Percentiles rank a stretch among this genome's conserved stretches.
Evolutionary conservation across 148 eudicot genomes (phyloP).

Genomic region (Spergularia marina): DNA sequence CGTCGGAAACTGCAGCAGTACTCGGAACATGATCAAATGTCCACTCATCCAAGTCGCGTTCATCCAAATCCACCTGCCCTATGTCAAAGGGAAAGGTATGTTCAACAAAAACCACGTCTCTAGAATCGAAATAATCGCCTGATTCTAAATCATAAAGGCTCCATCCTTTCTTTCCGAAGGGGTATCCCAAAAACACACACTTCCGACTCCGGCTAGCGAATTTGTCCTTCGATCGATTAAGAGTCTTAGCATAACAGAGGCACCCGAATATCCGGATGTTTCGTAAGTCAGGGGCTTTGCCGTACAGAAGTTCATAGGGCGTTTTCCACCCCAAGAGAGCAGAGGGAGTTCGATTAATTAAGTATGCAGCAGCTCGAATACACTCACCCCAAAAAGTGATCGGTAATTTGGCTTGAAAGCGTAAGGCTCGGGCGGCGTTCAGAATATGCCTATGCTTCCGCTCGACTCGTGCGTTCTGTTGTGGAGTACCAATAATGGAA

Average conservation of each 20-base stretch:
- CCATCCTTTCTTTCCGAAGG: slow-evolving; percentile 1
- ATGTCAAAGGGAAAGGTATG: too few species aligned
- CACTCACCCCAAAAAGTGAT: background rate
- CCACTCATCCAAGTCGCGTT: too few species aligned
- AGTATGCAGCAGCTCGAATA: background rate
- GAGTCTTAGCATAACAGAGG: background rate
- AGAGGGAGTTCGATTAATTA: background rate
- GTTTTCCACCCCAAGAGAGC: background rate
- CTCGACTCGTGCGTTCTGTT: background rate
- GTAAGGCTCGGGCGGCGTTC: background rate
- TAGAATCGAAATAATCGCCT: too few species aligned
- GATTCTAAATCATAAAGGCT: background rate
- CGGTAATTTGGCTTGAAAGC: background rate
- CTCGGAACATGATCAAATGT: too few species aligned
- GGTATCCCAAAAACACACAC: background rate
- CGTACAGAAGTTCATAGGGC: background rate
- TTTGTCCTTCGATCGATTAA: background rate
- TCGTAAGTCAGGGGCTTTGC: background rate
- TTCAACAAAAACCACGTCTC: too few species aligned
- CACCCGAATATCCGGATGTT: slow-evolving; percentile 4
- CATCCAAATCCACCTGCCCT: too few species aligned
- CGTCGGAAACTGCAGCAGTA: too few species aligned
- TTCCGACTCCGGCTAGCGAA: background rate
- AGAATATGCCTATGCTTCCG: background rate
- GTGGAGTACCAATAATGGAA: background rate